Percentiles rank a stretch among this genome's conserved stretches.
phyloP scores from a whole-genome alignment of 805 yeast species.

The Yamadazyma sp. region DNA sequence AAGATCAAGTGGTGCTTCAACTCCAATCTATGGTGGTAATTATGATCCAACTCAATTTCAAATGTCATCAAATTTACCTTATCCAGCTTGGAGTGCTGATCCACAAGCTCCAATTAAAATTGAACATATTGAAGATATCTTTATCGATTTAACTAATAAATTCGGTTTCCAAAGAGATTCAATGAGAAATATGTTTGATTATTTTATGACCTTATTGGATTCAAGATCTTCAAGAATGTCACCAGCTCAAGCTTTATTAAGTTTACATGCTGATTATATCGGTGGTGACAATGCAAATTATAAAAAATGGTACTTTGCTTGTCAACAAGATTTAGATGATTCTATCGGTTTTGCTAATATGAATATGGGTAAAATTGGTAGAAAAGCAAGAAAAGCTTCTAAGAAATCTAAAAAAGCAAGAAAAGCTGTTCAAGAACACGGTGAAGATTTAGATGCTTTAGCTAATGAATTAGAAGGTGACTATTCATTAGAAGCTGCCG shows the following conservation, averaged over 20 bases:
- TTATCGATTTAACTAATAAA: slow-evolving; percentile 76
- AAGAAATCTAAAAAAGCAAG: slow-evolving; percentile 78
- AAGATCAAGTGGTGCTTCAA: slow-evolving; percentile 87
- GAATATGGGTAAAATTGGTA: slow-evolving; percentile 70
- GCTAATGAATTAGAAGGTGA: slow-evolving; percentile 78
- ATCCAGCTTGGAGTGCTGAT: slow-evolving; percentile 99
- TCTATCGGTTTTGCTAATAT: slow-evolving; percentile 80
- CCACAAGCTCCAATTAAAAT: slow-evolving; percentile 79
- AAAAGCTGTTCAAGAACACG: slow-evolving; percentile 63
- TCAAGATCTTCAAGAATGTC: slow-evolving; percentile 86
- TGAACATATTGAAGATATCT: slow-evolving; percentile 83
- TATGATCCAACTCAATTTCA: slow-evolving; percentile 61
- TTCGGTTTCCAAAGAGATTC: slow-evolving; percentile 92
- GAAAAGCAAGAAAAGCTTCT: slow-evolving; percentile 77
- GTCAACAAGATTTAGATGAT: slow-evolving; percentile 83
- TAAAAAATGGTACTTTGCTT: slow-evolving; percentile 86
- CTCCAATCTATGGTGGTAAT: slow-evolving; percentile 82
- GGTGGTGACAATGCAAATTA: slow-evolving; percentile 88
- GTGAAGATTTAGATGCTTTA: slow-evolving; percentile 57
- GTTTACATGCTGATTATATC: slow-evolving; percentile 82
- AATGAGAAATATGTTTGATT: slow-evolving; percentile 86
- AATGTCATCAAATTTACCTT: slow-evolving; percentile 85
- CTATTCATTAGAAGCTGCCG: slow-evolving; percentile 77
- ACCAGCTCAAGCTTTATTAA: slow-evolving; percentile 79
- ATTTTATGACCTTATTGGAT: slow-evolving; percentile 57